phyloP scores from a whole-genome alignment of 2,329 filamentous ascomycete genomes.

The Salinomyces thailandicus region DNA sequence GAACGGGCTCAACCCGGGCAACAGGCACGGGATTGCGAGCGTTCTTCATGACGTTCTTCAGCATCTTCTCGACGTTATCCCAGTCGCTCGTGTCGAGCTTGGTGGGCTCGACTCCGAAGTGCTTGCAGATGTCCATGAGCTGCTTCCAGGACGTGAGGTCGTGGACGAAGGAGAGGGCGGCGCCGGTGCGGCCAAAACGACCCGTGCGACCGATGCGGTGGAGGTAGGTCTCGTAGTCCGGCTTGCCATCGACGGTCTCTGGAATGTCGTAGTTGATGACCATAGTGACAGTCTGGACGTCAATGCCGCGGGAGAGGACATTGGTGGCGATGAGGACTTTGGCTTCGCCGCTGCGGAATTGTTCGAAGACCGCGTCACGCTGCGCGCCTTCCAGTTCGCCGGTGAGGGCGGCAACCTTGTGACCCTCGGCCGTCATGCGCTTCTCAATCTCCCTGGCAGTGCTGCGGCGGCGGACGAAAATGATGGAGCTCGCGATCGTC shows the following conservation, averaged over 20 bases:
- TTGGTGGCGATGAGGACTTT: constrained; percentile 99
- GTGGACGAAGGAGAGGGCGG: constrained; percentile 89
- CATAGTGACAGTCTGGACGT: constrained; percentile 85
- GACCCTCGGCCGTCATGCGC: constrained; percentile 78
- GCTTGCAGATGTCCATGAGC: constrained; percentile 65
- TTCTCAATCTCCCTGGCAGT: constrained; percentile 77
- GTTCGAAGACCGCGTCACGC: constrained; percentile 73
- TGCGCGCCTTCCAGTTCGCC: constrained; percentile 75
- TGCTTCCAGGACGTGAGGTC: constrained; percentile 72
- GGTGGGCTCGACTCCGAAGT: constrained; percentile 72
- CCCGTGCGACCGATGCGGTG: constrained; percentile 96
- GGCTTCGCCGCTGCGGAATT: constrained; percentile 74
- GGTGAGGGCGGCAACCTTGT: constrained; percentile 83
- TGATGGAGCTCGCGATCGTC: constrained; percentile 94
- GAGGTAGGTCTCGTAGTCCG: constrained; percentile 86
- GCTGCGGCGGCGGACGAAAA: constrained; percentile 89
- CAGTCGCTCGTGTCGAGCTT: constrained; percentile 78
- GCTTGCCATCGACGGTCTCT: constrained; percentile 44
- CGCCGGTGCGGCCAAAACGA: constrained; percentile 90
- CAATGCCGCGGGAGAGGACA: constrained; percentile 89
- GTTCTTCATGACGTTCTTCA: constrained; percentile 69
- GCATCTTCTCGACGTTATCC: constrained; percentile 75
- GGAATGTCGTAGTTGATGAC: constrained; percentile 83
- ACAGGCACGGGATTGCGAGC: constrained; percentile 15
- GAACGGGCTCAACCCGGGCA: too few species aligned